phyloP scores from a whole-genome alignment of 345 rosid genomes.

The Kandelia obovata region DNA sequence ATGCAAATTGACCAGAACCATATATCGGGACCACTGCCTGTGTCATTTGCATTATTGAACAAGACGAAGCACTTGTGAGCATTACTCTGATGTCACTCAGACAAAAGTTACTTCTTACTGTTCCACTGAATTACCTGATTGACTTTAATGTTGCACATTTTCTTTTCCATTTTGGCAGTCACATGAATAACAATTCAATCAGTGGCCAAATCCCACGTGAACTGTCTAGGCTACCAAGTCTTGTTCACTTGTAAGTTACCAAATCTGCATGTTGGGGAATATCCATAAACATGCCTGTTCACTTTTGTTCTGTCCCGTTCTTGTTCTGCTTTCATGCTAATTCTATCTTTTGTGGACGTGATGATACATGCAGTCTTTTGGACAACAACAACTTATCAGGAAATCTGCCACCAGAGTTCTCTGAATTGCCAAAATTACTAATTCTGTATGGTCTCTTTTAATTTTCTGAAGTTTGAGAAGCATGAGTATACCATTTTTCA shows the following conservation, averaged over 20 bases:
- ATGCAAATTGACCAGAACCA: conserved; percentile 90
- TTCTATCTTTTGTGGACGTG: conserved; percentile 5
- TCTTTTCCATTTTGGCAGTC: conserved; percentile 52
- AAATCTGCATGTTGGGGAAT: conserved; percentile 9
- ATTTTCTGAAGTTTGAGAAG: conserved; percentile 10
- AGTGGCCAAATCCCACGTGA: conserved; percentile 91
- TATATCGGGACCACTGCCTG: conserved; percentile 79
- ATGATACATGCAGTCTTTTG: conserved; percentile 59
- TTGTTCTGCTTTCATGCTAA: conserved; percentile 1
- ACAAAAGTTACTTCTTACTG: not conserved
- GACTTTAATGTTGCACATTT: conserved; percentile 11
- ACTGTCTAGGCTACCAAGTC: conserved; percentile 65
- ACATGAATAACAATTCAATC: conserved; percentile 95
- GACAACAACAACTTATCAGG: conserved; percentile 92
- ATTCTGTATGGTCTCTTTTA: conserved; percentile 66
- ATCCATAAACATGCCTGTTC: conserved; percentile 5
- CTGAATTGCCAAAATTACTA: conserved; percentile 59
- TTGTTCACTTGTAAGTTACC: conserved; percentile 88
- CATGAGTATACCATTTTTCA: not conserved
- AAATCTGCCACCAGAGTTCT: conserved; percentile 71
- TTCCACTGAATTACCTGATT: conserved; percentile 2
- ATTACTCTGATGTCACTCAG: conserved; percentile 20
- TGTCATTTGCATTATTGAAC: conserved; percentile 74
- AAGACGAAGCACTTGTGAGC: conserved; percentile 91
- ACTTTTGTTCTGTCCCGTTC: conserved; percentile 3